phyloP scores from a whole-genome alignment of 441 rosid genomes.

The Populus hybrid region DNA sequence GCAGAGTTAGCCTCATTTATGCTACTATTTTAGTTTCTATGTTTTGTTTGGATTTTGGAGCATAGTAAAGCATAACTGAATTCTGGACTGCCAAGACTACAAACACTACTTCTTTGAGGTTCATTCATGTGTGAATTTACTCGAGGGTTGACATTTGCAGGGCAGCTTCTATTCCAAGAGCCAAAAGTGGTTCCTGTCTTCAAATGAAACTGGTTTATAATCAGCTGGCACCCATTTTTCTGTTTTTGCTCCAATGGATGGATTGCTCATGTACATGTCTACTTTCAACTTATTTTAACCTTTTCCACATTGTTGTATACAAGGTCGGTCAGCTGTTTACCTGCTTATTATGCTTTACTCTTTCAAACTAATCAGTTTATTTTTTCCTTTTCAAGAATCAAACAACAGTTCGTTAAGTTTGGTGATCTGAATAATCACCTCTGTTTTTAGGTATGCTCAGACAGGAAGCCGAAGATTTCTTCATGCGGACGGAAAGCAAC shows the following conservation, averaged over 20 bases:
- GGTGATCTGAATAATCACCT: neutral
- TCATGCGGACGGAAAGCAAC: constrained; percentile 64
- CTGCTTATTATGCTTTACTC: neutral
- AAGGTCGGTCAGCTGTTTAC: constrained; percentile 31
- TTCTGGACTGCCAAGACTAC: neutral
- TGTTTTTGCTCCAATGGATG: constrained; percentile 53
- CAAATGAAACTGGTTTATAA: constrained; percentile 50
- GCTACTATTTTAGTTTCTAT: neutral
- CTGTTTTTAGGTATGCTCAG: constrained; percentile 37
- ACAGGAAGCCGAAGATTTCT: constrained; percentile 39
- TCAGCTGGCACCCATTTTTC: constrained; percentile 42
- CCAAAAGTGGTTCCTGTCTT: constrained; percentile 33
- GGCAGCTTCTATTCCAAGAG: constrained; percentile 47
- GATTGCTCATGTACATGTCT: constrained; percentile 47
- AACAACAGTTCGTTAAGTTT: neutral
- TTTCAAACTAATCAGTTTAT: neutral
- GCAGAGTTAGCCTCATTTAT: too few relatives aligned
- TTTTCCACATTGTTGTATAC: constrained; percentile 45
- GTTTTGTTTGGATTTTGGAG: neutral
- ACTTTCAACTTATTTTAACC: constrained; percentile 40
- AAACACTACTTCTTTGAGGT: neutral
- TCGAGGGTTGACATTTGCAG: constrained; percentile 25
- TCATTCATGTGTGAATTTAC: neutral
- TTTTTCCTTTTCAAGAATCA: neutral
- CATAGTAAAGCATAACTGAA: neutral